Base-by-base conservation (phyloP, 2,329 filamentous ascomycete genomes). In the Zymoseptoria ardabiliae region DNA sequence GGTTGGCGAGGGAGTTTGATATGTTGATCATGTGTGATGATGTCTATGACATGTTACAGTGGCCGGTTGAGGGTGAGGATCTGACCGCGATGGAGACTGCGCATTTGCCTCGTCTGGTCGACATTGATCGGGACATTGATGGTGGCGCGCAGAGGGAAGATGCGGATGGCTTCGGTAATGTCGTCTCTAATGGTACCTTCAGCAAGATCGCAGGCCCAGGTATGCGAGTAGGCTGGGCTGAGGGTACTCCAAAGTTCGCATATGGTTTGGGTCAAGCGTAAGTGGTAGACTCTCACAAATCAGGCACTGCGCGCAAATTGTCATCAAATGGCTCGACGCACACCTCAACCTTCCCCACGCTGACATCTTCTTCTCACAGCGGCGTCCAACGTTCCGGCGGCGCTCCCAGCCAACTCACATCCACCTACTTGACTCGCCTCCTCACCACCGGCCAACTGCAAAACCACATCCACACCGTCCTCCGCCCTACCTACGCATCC, bases 31-130 rank as follows among this genome's bases (percentile, higher is more conserved):
- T 97, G 25, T 84, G 84, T 54, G 93, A 97, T 75, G 94, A 99
- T 72, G 91, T 97, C 9, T 99, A 99, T 71, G 93, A 97, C 72
- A 88, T 93, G 65, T 79, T 97, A 4, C 89, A 92, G 71, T 97
- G 91, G 90, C 82, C 84, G 2, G 68, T 77, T 7, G 71, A 69
- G 60, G 51, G 59, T 68, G 58, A 61, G 30, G 61, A 66, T 67
- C 50, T 59, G 4, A 50, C 52, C 19, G 28, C 50, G 2, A 55
- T 63, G 58, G 52, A 61, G 35, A 77, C 72, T 64, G 79, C 82
- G 6, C 68, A 73, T 30, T 64, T 91, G 8, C 90, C 91, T 2
- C 84, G 91, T 0, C 78, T 96, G 1, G 85, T 90, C 19, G 91
- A 96, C 70, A 78, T 96, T 58, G 91, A 96, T 72, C 77, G 84